Percentiles rank a stretch among this genome's conserved stretches.
Evolutionary conservation across 371 early-diverging fungal genomes (phyloP).

Genomic region (Chytridium lagenaria): DNA sequence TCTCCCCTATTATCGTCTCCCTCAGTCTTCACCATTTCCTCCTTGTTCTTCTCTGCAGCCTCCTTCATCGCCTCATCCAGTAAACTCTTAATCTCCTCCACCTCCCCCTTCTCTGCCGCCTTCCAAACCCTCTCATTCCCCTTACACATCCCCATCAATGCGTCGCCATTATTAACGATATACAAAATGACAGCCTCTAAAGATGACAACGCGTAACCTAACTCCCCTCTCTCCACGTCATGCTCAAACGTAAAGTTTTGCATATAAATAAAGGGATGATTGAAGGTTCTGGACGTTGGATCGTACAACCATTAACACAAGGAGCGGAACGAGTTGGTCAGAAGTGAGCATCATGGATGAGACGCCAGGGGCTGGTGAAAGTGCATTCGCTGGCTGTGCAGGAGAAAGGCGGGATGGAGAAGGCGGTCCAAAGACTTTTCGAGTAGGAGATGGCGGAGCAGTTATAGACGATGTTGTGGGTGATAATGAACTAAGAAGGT

Average conservation of each 20-base stretch:
- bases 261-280: slow-evolving; percentile 34
- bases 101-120: not conserved
- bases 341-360: slow-evolving; percentile 17
- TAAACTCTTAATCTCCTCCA: not conserved
- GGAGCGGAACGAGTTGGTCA: slow-evolving; percentile 34
- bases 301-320: slow-evolving; percentile 34
- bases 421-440: too few species aligned
- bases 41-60: not conserved
- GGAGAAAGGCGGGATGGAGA: not conserved
- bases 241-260: slow-evolving; percentile 34
- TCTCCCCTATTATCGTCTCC: too few species aligned
- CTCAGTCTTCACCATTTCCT: too few species aligned
- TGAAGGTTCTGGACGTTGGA: slow-evolving; percentile 35
- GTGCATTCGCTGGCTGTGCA: not conserved
- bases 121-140: slow-evolving; percentile 12
- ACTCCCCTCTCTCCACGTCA: slow-evolving; percentile 35
- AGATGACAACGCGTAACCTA: slow-evolving; percentile 33
- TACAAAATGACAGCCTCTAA: slow-evolving; percentile 35
- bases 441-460: not conserved
- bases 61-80: not conserved
- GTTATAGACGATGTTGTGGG: not conserved
- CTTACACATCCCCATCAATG: not conserved
- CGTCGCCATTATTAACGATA: not conserved
- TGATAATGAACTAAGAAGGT: slow-evolving; percentile 17
- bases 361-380: slow-evolving; percentile 7